Conservation (phyloP, 2,329 filamentous ascomycete species). For the Penicillium sp. region DNA sequence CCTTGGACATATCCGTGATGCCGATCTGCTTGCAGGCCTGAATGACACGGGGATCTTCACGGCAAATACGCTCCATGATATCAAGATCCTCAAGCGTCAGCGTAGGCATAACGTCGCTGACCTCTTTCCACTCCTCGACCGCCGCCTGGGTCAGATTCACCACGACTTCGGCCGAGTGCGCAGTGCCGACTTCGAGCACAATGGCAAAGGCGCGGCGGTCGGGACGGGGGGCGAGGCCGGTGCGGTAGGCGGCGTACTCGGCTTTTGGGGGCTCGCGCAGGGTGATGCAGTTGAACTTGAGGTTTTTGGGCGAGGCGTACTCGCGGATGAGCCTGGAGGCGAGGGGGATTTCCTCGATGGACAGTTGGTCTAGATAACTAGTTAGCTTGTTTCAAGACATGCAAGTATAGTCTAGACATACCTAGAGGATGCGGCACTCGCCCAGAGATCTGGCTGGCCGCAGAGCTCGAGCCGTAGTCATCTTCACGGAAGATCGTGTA, state of each 20-base stretch:
- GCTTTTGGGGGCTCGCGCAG: slow-evolving; percentile 50
- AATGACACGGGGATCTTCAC: slow-evolving; percentile 29
- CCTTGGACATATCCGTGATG: slow-evolving; percentile 76
- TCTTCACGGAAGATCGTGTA: slow-evolving; percentile 18
- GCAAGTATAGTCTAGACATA: neutral
- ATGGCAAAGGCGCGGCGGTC: slow-evolving; percentile 44
- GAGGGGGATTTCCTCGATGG: slow-evolving; percentile 26
- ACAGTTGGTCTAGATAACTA: slow-evolving; percentile 21
- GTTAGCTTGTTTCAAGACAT: neutral
- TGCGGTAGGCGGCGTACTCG: slow-evolving; percentile 29
- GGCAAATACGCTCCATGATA: slow-evolving; percentile 31
- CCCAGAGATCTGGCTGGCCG: slow-evolving; percentile 10
- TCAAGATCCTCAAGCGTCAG: slow-evolving; percentile 34
- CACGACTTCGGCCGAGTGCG: slow-evolving; percentile 27
- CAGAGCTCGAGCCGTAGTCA: slow-evolving; percentile 11
- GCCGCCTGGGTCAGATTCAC: slow-evolving; percentile 24
- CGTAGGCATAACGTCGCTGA: slow-evolving; percentile 46
- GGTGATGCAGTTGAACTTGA: slow-evolving; percentile 46
- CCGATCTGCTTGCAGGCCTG: slow-evolving; percentile 32
- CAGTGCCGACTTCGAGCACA: slow-evolving; percentile 39
- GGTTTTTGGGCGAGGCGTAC: slow-evolving; percentile 24
- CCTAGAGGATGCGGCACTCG: slow-evolving; percentile 16
- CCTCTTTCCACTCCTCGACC: slow-evolving; percentile 30
- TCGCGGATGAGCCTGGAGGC: slow-evolving; percentile 25
- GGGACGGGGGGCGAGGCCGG: slow-evolving; percentile 26